Conservation (phyloP, 2,329 filamentous ascomycete genomes). For the Aspergillus sergii region DNA sequence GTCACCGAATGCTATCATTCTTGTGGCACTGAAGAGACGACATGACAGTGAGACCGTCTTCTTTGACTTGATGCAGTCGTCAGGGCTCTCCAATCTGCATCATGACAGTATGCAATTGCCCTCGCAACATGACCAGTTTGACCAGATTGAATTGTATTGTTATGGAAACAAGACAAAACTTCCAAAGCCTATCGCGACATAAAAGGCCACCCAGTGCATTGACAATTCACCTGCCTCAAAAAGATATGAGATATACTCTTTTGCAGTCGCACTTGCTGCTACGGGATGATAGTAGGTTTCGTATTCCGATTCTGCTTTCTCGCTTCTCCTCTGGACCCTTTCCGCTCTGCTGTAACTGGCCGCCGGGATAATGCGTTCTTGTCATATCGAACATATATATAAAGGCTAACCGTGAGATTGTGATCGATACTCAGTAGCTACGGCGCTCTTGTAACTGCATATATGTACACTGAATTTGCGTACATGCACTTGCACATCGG, state of each 20-base stretch:
- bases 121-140: constrained; percentile 36
- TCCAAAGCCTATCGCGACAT: not conserved
- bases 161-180: constrained; percentile 26
- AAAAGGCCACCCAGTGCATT: not conserved
- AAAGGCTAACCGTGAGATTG: not conserved
- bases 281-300: not conserved
- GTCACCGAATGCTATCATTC: constrained; percentile 54
- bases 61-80: constrained; percentile 60
- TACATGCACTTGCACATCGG: not conserved
- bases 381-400: not conserved
- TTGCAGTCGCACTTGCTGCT: not conserved
- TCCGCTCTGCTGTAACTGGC: not conserved
- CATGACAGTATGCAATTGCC: constrained; percentile 40
- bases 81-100: constrained; percentile 37
- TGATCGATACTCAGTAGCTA: not conserved
- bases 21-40: constrained; percentile 68
- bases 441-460: not conserved
- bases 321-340: not conserved
- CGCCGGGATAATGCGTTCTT: not conserved
- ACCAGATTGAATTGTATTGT: constrained; percentile 42
- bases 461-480: not conserved
- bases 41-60: constrained; percentile 69
- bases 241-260: no score
- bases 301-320: not conserved
- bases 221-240: not conserved